Evolutionary conservation across 2,329 filamentous ascomycete species (phyloP), one percentile per base, ranked within the genome.

Genomic region (Coniochaeta pulveracea): DNA sequence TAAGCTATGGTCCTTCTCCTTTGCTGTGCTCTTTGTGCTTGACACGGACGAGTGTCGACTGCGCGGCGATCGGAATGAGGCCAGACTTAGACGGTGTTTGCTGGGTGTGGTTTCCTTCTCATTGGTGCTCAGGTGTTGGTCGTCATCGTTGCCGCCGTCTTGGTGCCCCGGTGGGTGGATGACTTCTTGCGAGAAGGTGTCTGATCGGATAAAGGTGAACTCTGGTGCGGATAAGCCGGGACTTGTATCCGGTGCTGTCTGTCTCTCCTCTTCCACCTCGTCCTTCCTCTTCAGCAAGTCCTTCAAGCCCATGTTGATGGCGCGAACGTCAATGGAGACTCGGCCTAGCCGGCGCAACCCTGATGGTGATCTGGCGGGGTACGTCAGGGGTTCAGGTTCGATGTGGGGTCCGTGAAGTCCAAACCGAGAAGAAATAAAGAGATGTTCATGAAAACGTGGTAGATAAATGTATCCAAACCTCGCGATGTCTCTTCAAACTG

Each of bases 161-260:
- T 41, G 48, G 41, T 46, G 49, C 46, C 41, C 53, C 6, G 85
- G 81, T 9, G 84, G 82, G 36, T 75, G 65, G 52, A 94, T 84
- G 43, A 80, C 63, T 54, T 95, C 85, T 51, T 86, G 72, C 2
- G 79, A 76, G 43, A 76, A 60, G 1, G 88, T 94, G 50, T 93
- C 89, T 43, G 84, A 80, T 40, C 86, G 80, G 49, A 91, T 69
- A 60, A 95, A 85, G 41, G 70, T 85, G 61, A 95, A 85, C 45
- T 83, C 76, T 37, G 80, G 77, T 2, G 64, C 52, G 33, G 51
- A 50, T 25, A 61, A 51, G 35, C 46, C 52, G 27, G 53, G 45
- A 34, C 57, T 47, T 14, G 58, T 54, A 39, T 56, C 53, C 40
- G 55, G 46, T 39, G 59, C 53, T 39, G 50, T 45, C 24, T 51